Percentiles rank a stretch among this genome's conserved stretches.
phyloP scores from a whole-genome alignment of 2,329 filamentous ascomycete species.

The Cladosporium oxysporum region DNA sequence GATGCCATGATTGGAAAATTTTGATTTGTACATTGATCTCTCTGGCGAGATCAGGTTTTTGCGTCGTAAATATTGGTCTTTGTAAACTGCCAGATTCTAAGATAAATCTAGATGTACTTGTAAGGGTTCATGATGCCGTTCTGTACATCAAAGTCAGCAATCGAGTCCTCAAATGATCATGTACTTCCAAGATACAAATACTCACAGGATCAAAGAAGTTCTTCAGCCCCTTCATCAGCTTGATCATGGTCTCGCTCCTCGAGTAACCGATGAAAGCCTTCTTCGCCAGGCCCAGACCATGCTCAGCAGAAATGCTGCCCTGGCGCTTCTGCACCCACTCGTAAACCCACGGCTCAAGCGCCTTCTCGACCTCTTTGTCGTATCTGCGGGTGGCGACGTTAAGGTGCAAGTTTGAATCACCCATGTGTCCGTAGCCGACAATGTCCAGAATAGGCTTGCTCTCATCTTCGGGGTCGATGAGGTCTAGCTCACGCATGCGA shows the following conservation, averaged over 20 bases:
- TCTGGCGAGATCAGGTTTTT: not conserved
- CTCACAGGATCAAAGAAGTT: constrained; percentile 89
- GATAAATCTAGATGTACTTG: constrained; percentile 69
- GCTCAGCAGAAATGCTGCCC: constrained; percentile 95
- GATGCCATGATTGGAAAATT: not conserved
- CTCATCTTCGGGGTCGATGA: constrained; percentile 71
- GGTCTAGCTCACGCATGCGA: constrained; percentile 69
- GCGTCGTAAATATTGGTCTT: not conserved
- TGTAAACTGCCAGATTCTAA: not conserved
- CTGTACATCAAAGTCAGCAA: constrained; percentile 48
- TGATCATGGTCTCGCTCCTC: constrained; percentile 81
- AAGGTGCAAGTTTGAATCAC: constrained; percentile 90
- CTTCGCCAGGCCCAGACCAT: constrained; percentile 91
- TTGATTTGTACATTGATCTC: not conserved
- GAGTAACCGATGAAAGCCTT: constrained; percentile 95
- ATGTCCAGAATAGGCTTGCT: constrained; percentile 81
- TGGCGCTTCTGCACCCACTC: constrained; percentile 89
- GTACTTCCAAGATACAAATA: constrained; percentile 18
- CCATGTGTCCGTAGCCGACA: constrained; percentile 98
- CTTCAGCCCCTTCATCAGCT: constrained; percentile 94
- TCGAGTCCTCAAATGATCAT: not conserved
- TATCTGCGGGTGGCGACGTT: constrained; percentile 84
- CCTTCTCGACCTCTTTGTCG: constrained; percentile 82
- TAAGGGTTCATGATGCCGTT: constrained; percentile 99
- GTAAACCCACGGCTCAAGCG: constrained; percentile 92